phyloP scores from a whole-genome alignment of 2,329 filamentous ascomycete species.

The Amylocarpus encephaloides region DNA sequence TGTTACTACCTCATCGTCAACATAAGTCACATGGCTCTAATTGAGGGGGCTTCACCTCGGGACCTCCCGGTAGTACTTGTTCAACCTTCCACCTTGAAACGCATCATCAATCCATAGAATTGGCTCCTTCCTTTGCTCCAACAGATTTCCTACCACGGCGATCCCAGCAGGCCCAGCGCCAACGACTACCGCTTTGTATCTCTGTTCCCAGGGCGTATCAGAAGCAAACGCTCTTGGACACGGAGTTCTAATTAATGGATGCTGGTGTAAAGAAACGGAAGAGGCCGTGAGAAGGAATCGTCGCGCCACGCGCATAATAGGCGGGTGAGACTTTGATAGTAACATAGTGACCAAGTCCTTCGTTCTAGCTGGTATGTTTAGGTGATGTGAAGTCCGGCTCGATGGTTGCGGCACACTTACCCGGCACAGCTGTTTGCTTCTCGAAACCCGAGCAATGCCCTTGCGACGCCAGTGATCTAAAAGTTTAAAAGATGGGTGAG shows the following conservation, averaged over 20 bases:
- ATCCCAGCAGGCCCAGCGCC: slow-evolving; percentile 54
- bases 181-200: slow-evolving; percentile 49
- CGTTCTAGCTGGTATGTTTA: no score
- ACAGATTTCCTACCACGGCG: slow-evolving; percentile 53
- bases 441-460: no score
- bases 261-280: no score
- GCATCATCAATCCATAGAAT: slow-evolving; percentile 54
- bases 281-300: no score
- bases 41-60: slow-evolving; percentile 35
- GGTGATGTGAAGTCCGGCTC: no score
- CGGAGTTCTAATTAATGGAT: neutral
- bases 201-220: slow-evolving; percentile 3
- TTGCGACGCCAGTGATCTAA: no score
- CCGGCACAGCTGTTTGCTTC: no score
- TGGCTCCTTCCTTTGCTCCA: slow-evolving; percentile 45
- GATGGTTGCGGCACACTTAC: no score
- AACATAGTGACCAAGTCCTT: no score
- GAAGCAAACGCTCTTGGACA: slow-evolving; percentile 2
- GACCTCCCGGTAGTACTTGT: slow-evolving; percentile 52
- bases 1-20: slow-evolving; percentile 41
- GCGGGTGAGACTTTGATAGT: no score
- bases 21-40: slow-evolving; percentile 10
- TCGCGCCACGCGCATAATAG: no score
- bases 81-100: slow-evolving; percentile 48
- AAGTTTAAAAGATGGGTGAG: no score